Base-by-base conservation (phyloP, 1,284 basidiomycete genomes). In the Ceraceosorus guamensis region DNA sequence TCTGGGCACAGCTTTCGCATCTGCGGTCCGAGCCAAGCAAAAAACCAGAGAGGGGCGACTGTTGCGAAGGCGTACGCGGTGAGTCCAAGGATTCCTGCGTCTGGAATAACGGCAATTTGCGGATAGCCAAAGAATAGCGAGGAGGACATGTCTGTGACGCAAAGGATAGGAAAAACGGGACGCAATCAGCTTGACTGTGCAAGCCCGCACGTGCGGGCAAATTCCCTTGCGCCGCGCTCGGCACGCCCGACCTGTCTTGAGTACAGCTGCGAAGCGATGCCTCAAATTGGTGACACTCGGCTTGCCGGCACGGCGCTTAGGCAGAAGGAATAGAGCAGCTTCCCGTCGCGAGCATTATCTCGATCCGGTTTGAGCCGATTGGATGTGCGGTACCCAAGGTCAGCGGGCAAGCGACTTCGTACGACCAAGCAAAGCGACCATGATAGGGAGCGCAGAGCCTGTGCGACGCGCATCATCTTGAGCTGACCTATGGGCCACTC, bases 321-420 rank as follows among this genome's bases (percentile, higher is more conserved):
- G 18, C 41, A 31, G 46, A 39, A 61, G 31, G 52, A 55, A 57
- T 55, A 61, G 60, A 54, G 58, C 66, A 74, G 56, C 53, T 71
- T 76, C 73, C 70, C 73, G 75, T 72, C 73, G 73, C 73, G 68
- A 73, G 73, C 73, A 70, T 71, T 68, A 73, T 65, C 73, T 73
- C 68, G 73, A 66, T 76, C 73, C 75, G 73, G 71, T 73, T 62
- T 56, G 65, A 68, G 24, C 24, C 24, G 24, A 24, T 24, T 24
- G 24, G 24, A 24, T 24, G 24, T 24, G 24, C 24, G 24, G 24
- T 24, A 24, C 24, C 24, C 24, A 24, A 24, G 24, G 24, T 24
- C 24, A 24, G 24, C 24, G 24, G 24, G 24, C 24, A 24, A 24
- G 24, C 24, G 24, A 24, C 3, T 24, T 24, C 24, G 24, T 24